phyloP scores from a whole-genome alignment of 805 yeast species.

The Sporopachydermia lactativora region DNA sequence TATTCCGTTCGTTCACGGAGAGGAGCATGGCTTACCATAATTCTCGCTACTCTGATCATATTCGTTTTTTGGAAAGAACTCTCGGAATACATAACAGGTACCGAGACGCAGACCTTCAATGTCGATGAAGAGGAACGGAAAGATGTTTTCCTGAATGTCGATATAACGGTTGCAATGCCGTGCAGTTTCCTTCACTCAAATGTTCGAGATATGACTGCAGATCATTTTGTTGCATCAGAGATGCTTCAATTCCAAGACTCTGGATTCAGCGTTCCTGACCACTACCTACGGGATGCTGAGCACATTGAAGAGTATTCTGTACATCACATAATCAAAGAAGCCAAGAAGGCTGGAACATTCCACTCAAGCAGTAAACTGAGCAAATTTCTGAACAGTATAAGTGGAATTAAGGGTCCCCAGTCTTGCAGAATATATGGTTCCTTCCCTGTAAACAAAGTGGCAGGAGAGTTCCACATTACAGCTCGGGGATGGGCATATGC shows the following conservation, averaged over 20 bases:
- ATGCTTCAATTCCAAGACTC: constrained; percentile 57
- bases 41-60: constrained; percentile 46
- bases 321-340: constrained; percentile 9
- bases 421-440: constrained; percentile 83
- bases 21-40: constrained; percentile 61
- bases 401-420: constrained; percentile 39
- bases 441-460: constrained; percentile 72
- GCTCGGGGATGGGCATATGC: constrained; percentile 57
- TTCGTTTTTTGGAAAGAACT: constrained; percentile 73
- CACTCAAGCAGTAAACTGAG: constrained; percentile 18
- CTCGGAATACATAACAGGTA: constrained; percentile 77
- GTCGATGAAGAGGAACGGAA: constrained; percentile 52
- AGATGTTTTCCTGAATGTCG: constrained; percentile 58
- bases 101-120: constrained; percentile 58
- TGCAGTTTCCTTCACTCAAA: constrained; percentile 65
- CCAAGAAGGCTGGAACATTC: constrained; percentile 6
- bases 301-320: constrained; percentile 13
- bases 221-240: constrained; percentile 66
- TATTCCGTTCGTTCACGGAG: constrained; percentile 62
- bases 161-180: constrained; percentile 70
- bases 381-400: constrained; percentile 10
- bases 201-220: constrained; percentile 66
- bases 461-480: constrained; percentile 76
- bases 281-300: constrained; percentile 31
- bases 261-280: constrained; percentile 37